Evolutionary conservation across 2,329 filamentous ascomycete genomes (phyloP).

Genomic region (Plenodomus biglobosus): DNA sequence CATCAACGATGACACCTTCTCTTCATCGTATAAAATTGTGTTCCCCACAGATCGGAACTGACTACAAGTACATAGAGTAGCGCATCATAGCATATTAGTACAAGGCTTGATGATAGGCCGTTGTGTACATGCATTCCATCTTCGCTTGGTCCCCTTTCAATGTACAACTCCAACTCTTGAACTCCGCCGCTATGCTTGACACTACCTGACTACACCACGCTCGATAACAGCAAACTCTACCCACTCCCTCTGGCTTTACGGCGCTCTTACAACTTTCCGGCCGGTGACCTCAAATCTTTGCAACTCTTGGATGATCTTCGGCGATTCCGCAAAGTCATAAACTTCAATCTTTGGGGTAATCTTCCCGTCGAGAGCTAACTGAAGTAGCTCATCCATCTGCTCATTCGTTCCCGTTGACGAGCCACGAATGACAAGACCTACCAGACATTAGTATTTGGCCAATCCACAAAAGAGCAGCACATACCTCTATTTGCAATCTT

Average conservation of each 20-base stretch:
- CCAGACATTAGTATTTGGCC: slow-evolving; percentile 1
- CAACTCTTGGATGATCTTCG: slow-evolving; percentile 40
- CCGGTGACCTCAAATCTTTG: slow-evolving; percentile 41
- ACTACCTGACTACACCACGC: slow-evolving; percentile 1
- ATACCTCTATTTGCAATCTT: slow-evolving; percentile 51
- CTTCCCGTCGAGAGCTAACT: slow-evolving; percentile 48
- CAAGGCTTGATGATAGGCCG: too few species aligned
- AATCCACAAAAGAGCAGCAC: neutral
- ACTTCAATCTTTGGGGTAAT: slow-evolving; percentile 44
- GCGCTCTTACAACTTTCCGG: slow-evolving; percentile 40
- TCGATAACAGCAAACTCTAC: neutral
- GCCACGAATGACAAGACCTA: slow-evolving; percentile 49
- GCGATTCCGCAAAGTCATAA: slow-evolving; percentile 40
- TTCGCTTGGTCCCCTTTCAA: too few species aligned
- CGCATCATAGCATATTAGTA: too few species aligned
- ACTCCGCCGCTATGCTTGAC: neutral
- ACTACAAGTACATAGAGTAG: too few species aligned
- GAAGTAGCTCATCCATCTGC: slow-evolving; percentile 52
- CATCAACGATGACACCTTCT: too few species aligned
- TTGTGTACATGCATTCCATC: too few species aligned
- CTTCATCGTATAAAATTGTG: too few species aligned
- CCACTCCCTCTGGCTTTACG: slow-evolving; percentile 5
- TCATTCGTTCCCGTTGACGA: slow-evolving; percentile 50
- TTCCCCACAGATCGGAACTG: too few species aligned
- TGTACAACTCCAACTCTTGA: neutral